A percentile compares a stretch with the other conserved stretches of the same genome.
phyloP scores from a whole-genome alignment of 306 rosid species.

The Pueraria montana region DNA sequence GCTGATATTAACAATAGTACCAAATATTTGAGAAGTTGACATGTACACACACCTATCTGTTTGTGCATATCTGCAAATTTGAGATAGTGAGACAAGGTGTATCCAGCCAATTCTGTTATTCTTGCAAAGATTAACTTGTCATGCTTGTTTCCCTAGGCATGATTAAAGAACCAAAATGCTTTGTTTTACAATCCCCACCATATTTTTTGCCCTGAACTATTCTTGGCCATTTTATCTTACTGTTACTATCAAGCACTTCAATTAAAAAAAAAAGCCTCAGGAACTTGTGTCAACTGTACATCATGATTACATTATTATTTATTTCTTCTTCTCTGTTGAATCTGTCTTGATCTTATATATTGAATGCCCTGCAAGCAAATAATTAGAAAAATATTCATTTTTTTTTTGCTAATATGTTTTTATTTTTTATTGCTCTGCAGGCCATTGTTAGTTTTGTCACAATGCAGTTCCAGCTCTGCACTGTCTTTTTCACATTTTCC shows the following conservation, averaged over 20 bases:
- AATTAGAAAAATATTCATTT: background rate
- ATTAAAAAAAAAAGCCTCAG: background rate
- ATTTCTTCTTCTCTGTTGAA: conserved; percentile 11
- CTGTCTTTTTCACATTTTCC: conserved; percentile 93
- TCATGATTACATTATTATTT: background rate
- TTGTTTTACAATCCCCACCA: background rate
- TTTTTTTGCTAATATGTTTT: conserved; percentile 15
- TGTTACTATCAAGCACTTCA: background rate
- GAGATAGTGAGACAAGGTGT: background rate
- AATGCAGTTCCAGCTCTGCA: conserved; percentile 94
- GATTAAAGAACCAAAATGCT: conserved; percentile 8
- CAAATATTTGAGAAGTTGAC: conserved; percentile 14
- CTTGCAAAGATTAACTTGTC: background rate
- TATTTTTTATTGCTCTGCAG: conserved; percentile 62
- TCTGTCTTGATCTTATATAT: conserved; percentile 7
- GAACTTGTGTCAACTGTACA: background rate
- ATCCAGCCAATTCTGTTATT: background rate
- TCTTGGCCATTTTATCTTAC: background rate
- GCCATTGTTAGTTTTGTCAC: conserved; percentile 87
- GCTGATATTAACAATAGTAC: background rate
- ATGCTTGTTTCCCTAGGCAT: conserved; percentile 10
- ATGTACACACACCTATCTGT: background rate
- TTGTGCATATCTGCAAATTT: background rate
- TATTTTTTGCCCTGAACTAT: too few species aligned
- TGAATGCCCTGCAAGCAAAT: background rate